phyloP scores from a whole-genome alignment of 176 grass and related monocot species.

The Oryza rufipogon region DNA sequence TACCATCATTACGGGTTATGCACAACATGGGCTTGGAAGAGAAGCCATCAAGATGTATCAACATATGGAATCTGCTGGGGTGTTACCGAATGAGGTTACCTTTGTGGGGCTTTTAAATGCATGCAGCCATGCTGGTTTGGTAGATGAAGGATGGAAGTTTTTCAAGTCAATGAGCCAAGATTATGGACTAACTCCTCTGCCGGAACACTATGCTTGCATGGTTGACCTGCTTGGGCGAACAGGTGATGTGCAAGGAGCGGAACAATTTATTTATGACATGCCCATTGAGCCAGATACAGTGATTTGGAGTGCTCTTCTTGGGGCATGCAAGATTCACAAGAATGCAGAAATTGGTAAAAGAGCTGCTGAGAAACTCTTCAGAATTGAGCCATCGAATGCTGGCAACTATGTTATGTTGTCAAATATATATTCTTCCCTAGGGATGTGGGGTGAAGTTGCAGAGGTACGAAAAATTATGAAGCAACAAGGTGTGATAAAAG shows the following conservation, averaged over 20 bases:
- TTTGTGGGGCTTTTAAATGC: constrained; percentile 76
- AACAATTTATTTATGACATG: constrained; percentile 62
- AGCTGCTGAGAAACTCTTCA: constrained; percentile 67
- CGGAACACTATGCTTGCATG: constrained; percentile 74
- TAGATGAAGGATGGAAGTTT: constrained; percentile 58
- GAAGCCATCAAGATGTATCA: constrained; percentile 54
- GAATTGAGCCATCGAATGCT: constrained; percentile 62
- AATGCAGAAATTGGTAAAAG: constrained; percentile 64
- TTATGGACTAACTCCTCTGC: constrained; percentile 47
- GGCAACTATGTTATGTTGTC: constrained; percentile 71
- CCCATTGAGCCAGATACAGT: constrained; percentile 68
- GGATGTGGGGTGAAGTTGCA: constrained; percentile 69
- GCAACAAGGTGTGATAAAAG: constrained; percentile 53
- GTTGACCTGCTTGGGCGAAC: constrained; percentile 72
- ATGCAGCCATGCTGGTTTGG: constrained; percentile 69
- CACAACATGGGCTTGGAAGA: constrained; percentile 57
- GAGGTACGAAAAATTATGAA: constrained; percentile 67
- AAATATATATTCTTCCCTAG: constrained; percentile 74
- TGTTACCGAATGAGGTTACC: constrained; percentile 65
- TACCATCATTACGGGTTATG: constrained; percentile 63
- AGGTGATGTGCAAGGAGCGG: constrained; percentile 64
- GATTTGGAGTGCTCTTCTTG: constrained; percentile 79
- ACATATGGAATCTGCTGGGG: constrained; percentile 49
- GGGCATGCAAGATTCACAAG: constrained; percentile 69
- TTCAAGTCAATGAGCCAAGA: constrained; percentile 66